These are phyloP conservation scores for Cryphonectria parasitica DNA, from an alignment of 2,329 filamentous ascomycete genomes.

Conservation along the genomic window DNA sequence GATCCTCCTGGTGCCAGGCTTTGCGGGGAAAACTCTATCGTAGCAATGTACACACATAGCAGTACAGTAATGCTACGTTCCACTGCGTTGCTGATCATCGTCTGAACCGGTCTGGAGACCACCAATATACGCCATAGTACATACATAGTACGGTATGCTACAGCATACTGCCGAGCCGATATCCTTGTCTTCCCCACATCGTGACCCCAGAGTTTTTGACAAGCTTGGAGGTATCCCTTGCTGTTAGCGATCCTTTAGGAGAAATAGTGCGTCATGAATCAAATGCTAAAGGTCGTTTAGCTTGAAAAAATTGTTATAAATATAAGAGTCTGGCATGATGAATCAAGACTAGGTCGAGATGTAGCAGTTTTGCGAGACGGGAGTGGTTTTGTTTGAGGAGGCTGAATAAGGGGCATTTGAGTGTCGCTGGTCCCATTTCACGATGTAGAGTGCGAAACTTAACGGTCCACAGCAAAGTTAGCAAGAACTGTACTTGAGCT, in stretches of 20 bases:
- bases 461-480: neutral
- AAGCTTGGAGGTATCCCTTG: neutral
- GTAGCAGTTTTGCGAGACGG: neutral
- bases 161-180: neutral
- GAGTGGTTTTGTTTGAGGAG: neutral
- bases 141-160: neutral
- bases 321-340: neutral
- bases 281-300: neutral
- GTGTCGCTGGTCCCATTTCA: neutral
- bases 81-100: neutral
- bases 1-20: neutral
- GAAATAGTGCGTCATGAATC: neutral
- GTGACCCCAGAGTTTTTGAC: neutral
- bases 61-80: slow-evolving; percentile 10
- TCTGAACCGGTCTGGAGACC: neutral
- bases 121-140: neutral
- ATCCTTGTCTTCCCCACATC: slow-evolving; percentile 8
- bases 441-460: neutral
- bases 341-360: neutral
- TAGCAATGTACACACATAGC: neutral
- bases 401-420: neutral
- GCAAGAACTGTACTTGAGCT: no score
- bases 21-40: neutral
- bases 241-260: neutral
- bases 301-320: neutral